Evolutionary conservation across 768 basidiomycete genomes (phyloP).

Genomic region (Tulasnella sp.): DNA sequence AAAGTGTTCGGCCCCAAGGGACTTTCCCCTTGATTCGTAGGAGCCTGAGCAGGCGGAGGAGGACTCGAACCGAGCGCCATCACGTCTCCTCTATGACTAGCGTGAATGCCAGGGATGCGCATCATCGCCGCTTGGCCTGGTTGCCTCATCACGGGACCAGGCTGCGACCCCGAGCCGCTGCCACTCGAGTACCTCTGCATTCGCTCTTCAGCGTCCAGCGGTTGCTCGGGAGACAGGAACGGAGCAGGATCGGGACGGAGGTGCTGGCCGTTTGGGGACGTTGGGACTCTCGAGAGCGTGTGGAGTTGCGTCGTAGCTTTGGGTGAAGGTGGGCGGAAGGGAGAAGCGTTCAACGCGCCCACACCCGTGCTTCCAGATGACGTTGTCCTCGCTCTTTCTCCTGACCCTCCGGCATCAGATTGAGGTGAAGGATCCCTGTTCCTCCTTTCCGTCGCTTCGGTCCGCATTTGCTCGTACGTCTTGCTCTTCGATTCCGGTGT

Average conservation of each 20-base stretch:
- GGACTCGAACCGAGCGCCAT: conserved; percentile 76
- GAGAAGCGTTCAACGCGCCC: neutral
- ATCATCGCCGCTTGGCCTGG: conserved; percentile 64
- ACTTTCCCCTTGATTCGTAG: neutral
- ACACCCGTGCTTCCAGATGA: neutral
- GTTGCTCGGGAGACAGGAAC: neutral
- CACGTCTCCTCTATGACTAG: conserved; percentile 70
- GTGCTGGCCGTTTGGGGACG: conserved; percentile 14
- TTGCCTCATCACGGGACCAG: conserved; percentile 43
- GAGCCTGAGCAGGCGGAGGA: conserved; percentile 18
- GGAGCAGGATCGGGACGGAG: conserved; percentile 28
- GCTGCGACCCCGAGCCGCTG: neutral
- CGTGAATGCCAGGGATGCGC: conserved; percentile 82
- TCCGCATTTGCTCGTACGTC: conserved; percentile 48
- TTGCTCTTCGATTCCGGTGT: conserved; percentile 4
- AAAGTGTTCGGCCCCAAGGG: conserved; percentile 27
- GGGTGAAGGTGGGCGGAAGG: conserved; percentile 5
- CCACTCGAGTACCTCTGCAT: neutral
- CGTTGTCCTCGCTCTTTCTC: neutral
- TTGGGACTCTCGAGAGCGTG: conserved; percentile 19
- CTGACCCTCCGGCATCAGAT: neutral
- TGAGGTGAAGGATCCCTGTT: conserved; percentile 29
- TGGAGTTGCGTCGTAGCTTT: conserved; percentile 21
- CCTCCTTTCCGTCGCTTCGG: conserved; percentile 59
- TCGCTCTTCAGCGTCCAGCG: neutral